Evolutionary conservation across 208 protist genomes (phyloP).

Genomic region (Leishmania lainsoni): DNA sequence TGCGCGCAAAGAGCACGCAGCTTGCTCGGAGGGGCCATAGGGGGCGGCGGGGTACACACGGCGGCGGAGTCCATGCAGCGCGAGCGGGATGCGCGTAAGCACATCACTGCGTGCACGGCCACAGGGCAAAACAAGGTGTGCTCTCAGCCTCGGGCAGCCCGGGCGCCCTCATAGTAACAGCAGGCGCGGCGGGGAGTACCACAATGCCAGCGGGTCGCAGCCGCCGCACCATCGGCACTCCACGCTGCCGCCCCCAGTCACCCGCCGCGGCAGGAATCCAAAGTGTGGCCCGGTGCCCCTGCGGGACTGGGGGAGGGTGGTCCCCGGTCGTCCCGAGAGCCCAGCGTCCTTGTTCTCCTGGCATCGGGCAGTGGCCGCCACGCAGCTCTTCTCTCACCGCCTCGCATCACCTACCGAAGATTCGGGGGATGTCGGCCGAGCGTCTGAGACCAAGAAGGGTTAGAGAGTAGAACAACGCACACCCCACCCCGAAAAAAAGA

Average conservation of each 20-base stretch:
- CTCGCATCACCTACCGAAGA: neutral
- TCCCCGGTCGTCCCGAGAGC: neutral
- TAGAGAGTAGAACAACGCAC: too few species aligned
- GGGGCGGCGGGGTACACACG: neutral
- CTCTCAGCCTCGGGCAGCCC: too few species aligned
- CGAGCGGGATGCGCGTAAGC: too few species aligned
- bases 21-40: neutral
- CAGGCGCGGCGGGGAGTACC: too few species aligned
- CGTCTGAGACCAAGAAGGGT: neutral
- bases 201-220: too few species aligned
- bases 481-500: neutral
- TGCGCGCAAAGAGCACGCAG: too few species aligned
- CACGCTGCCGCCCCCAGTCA: neutral
- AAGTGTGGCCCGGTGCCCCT: neutral
- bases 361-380: neutral
- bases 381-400: neutral
- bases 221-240: neutral
- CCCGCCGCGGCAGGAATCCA: neutral
- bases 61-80: too few species aligned
- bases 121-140: too few species aligned
- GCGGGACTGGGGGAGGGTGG: neutral
- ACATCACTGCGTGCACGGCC: too few species aligned
- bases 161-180: too few species aligned
- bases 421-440: neutral
- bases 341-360: neutral